Evolutionary conservation across 1,284 basidiomycete species (phyloP).

Genomic region (Malassezia obtusa): DNA sequence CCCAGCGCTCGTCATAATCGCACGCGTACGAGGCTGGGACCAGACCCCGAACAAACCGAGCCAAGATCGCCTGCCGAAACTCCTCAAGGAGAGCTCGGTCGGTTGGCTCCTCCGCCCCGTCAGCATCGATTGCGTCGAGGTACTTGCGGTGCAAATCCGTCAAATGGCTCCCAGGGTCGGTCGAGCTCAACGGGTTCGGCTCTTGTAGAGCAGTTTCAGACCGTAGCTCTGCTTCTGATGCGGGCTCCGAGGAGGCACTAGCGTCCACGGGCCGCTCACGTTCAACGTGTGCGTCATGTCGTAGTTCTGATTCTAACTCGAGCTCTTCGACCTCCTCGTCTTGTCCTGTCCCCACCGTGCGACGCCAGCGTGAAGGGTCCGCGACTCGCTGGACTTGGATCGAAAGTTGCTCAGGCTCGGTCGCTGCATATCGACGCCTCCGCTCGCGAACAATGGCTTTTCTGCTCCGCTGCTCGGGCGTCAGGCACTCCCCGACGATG

Average conservation of each 20-base stretch:
- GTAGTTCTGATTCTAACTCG: background rate
- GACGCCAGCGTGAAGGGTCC: conserved; percentile 2
- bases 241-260: too few relatives aligned
- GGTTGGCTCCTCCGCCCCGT: background rate
- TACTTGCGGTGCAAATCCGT: conserved; percentile 3
- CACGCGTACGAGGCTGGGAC: conserved; percentile 10
- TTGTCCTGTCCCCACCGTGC: conserved; percentile 5
- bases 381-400: background rate
- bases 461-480: conserved; percentile 2
- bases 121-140: conserved; percentile 2
- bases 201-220: too few relatives aligned
- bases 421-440: conserved; percentile 4
- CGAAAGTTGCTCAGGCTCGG: conserved; percentile 4
- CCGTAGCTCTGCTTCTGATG: too few relatives aligned
- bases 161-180: too few relatives aligned
- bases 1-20: conserved; percentile 18
- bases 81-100: background rate
- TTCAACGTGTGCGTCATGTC: background rate
- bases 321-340: conserved; percentile 13
- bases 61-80: conserved; percentile 6
- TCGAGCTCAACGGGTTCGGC: too few relatives aligned
- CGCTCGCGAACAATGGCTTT: conserved; percentile 8
- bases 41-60: conserved; percentile 11
- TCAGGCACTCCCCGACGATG: conserved; percentile 3
- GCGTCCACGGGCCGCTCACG: too few relatives aligned